Evolutionary conservation across 2,329 filamentous ascomycete species (phyloP), one percentile per base, ranked within the genome.

Genomic region (Fusarium luffae): DNA sequence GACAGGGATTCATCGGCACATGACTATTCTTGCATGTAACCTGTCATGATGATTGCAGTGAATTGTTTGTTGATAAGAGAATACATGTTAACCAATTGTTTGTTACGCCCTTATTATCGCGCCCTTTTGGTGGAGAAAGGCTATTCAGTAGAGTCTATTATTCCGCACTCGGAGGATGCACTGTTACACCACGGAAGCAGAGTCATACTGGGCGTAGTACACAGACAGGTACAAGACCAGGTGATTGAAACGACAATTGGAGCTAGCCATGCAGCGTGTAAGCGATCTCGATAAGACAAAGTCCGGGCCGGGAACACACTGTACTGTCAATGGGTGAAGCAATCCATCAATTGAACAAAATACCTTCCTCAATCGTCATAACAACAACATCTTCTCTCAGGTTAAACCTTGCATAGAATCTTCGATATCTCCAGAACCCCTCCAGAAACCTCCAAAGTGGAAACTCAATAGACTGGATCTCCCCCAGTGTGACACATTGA

Each of bases 231-330:
- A 42, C 49, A 27, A 19, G n/a, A n/a, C n/a, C 49, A 52, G 49
- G 23, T 52, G 34, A 52, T 51, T 23, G 18, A 14, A 19, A 19
- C 19, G 3, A 13, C 1, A 27, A n/a, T 37, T 14, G 19, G 21
- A 52, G 34, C 49, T 52, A 52, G n/a, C 25, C 25, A 60, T 66
- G 63, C 62, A 66, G 30, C n/a, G 16, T 66, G 54, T 66, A 66
- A 66, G 62, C 63, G 62, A 66, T 66, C 63, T 66, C 62, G 63
- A 66, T 66, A 66, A 66, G 34, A n/a, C 16, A 46, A 46, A 21
- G 21, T 25, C 9, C 3, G 30, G 44, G 18, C 12, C 3, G 30
- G 44, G 25, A 10, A 37, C 34, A n/a, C 10, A n/a, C 3, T 14
- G 10, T 14, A 30, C 12, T 13, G 0, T 6, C 51, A 47, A 34